Conservation (phyloP, 164 flowering plant species). For the Vitis amurensis region DNA sequence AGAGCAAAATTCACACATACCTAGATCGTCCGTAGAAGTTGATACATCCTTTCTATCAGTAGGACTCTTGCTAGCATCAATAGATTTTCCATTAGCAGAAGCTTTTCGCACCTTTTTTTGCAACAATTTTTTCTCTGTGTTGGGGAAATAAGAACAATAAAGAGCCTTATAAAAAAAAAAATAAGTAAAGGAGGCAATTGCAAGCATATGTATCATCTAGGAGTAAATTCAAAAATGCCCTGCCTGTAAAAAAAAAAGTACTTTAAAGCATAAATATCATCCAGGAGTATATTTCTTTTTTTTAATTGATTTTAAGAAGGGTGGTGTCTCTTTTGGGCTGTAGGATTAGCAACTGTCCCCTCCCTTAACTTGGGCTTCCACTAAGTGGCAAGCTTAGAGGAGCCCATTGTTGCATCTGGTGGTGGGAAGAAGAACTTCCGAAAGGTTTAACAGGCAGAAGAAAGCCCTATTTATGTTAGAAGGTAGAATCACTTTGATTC, state of each 20-base stretch:
- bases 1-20: conserved; percentile 26
- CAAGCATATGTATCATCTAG: background rate
- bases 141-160: conserved; percentile 5
- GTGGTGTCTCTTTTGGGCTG: no score
- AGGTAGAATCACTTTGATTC: no score
- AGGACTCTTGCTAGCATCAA: conserved; percentile 34
- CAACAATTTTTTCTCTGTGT: conserved; percentile 79
- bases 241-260: background rate
- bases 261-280: background rate
- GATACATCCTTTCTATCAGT: conserved; percentile 48
- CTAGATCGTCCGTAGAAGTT: conserved; percentile 79
- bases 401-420: no score
- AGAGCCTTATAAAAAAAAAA: background rate
- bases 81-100: conserved; percentile 43
- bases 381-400: no score
- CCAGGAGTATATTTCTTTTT: no score
- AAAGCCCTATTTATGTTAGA: no score
- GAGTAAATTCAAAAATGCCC: background rate
- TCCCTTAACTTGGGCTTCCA: no score
- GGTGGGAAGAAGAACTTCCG: no score
- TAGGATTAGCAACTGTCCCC: no score
- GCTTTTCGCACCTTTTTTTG: conserved; percentile 70
- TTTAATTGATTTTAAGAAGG: no score
- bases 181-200: background rate
- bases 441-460: no score